A percentile compares a stretch with the other conserved stretches of the same genome.
Conservation (phyloP, 1,139 yeast genomes). For the Pichia sp. region DNA sequence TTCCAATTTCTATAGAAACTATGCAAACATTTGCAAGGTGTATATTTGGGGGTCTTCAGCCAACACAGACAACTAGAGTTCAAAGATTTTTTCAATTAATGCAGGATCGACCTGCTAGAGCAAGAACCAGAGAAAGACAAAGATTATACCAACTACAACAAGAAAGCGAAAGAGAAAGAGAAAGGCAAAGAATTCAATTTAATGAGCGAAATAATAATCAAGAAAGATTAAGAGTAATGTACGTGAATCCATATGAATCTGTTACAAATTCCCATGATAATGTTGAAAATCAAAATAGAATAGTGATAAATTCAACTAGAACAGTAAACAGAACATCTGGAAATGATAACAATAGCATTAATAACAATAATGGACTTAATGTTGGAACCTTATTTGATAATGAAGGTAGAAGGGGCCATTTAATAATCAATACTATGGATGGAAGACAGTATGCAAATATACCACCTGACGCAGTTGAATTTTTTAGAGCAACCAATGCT, state of each 20-base stretch:
- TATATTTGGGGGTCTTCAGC: constrained; percentile 26
- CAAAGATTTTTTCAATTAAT: constrained; percentile 28
- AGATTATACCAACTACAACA: constrained; percentile 8
- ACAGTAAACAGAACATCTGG: too few species aligned
- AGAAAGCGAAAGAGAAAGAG: constrained; percentile 1
- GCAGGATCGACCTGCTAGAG: constrained; percentile 20
- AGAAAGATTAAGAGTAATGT: too few species aligned
- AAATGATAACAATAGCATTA: too few species aligned
- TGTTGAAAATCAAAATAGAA: too few species aligned
- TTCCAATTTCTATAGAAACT: constrained; percentile 21
- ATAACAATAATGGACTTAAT: not conserved
- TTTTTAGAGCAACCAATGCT: not conserved
- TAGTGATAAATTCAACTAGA: too few species aligned
- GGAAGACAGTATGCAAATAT: constrained; percentile 12
- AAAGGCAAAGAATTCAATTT: not conserved
- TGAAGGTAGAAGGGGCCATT: not conserved
- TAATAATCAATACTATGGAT: not conserved
- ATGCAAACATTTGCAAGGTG: constrained; percentile 26
- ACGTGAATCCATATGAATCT: too few species aligned
- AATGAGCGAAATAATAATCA: not conserved
- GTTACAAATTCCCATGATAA: too few species aligned
- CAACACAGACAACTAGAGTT: constrained; percentile 26
- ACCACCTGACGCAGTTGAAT: constrained; percentile 6
- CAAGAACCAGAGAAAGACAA: constrained; percentile 14
- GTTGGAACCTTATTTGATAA: not conserved